These are phyloP conservation scores for Phytophthora pisi DNA, from an alignment of 352 stramenopile genomes.

Conservation along the genomic window DNA sequence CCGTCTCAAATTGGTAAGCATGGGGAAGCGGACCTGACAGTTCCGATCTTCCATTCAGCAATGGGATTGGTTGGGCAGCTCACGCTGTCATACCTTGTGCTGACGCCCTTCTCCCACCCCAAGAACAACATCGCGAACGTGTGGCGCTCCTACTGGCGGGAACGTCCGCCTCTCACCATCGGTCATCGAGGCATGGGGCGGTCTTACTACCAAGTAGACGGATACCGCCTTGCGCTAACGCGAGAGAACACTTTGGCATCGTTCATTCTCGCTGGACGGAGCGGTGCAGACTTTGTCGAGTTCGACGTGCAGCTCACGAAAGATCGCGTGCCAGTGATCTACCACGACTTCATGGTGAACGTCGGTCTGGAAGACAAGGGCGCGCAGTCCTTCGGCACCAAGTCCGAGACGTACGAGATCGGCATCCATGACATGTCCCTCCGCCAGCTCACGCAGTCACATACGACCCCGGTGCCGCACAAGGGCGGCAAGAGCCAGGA, in stretches of 20 bases:
- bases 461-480: slow-evolving; percentile 48
- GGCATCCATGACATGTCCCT: slow-evolving; percentile 74
- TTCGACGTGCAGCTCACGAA: slow-evolving; percentile 88
- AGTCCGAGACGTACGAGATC: slow-evolving; percentile 64
- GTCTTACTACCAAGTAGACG: slow-evolving; percentile 72
- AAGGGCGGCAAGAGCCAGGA: slow-evolving; percentile 36
- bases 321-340: slow-evolving; percentile 74
- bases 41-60: slow-evolving; percentile 50
- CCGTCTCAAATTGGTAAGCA: slow-evolving; percentile 56
- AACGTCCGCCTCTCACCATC: slow-evolving; percentile 58
- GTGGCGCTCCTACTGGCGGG: slow-evolving; percentile 74
- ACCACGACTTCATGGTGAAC: slow-evolving; percentile 80
- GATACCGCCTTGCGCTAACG: slow-evolving; percentile 60
- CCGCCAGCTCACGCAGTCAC: slow-evolving; percentile 59
- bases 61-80: slow-evolving; percentile 51
- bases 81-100: slow-evolving; percentile 54
- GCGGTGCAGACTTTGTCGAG: slow-evolving; percentile 81
- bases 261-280: slow-evolving; percentile 70
- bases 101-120: slow-evolving; percentile 59
- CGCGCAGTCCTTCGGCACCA: slow-evolving; percentile 48
- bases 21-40: slow-evolving; percentile 55
- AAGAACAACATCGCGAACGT: slow-evolving; percentile 62
- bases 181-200: slow-evolving; percentile 82
- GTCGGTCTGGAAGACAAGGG: slow-evolving; percentile 67
- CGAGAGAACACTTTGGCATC: slow-evolving; percentile 82